These are phyloP conservation scores for Juncus effusus DNA, from an alignment of 176 grass and related monocot species.

Conservation along the genomic window DNA sequence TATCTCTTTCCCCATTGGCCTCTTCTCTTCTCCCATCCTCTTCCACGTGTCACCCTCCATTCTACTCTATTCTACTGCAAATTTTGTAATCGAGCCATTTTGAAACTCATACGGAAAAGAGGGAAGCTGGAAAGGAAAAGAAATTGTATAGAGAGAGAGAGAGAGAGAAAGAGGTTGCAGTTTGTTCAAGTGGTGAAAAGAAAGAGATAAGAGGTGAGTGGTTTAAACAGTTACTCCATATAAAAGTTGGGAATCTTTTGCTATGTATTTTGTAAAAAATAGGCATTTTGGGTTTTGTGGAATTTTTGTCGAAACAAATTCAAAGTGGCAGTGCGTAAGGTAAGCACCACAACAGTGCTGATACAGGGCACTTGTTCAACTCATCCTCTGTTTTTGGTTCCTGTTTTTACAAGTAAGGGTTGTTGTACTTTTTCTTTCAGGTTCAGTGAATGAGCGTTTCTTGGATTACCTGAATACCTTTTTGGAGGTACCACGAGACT, in stretches of 20 bases:
- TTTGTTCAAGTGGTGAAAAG: not conserved
- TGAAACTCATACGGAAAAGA: not conserved
- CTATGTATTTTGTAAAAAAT: not conserved
- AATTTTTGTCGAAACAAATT: too few species aligned
- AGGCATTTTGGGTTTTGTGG: not conserved
- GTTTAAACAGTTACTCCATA: not conserved
- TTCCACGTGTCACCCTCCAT: conserved; percentile 15
- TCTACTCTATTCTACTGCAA: conserved; percentile 7
- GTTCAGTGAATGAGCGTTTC: conserved; percentile 2
- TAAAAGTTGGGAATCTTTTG: conserved; percentile 1
- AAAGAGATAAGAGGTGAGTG: conserved; percentile 38
- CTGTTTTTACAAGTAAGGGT: conserved; percentile 5
- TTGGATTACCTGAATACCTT: not conserved
- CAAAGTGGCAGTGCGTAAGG: not conserved
- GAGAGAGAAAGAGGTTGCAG: not conserved
- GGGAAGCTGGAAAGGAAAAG: not conserved
- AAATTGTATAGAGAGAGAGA: not conserved
- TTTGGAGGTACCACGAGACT: not conserved
- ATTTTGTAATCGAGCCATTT: not conserved
- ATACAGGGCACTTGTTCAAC: not conserved
- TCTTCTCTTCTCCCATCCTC: not conserved
- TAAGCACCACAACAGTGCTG: not conserved
- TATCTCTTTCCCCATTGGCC: conserved; percentile 26
- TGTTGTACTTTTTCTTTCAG: not conserved
- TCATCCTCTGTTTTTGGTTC: conserved; percentile 19